Percentiles rank a stretch among this genome's conserved stretches.
These are phyloP conservation scores for Raffaelea albimanens DNA, from an alignment of 2,329 filamentous ascomycete genomes.

Conservation along the genomic window DNA sequence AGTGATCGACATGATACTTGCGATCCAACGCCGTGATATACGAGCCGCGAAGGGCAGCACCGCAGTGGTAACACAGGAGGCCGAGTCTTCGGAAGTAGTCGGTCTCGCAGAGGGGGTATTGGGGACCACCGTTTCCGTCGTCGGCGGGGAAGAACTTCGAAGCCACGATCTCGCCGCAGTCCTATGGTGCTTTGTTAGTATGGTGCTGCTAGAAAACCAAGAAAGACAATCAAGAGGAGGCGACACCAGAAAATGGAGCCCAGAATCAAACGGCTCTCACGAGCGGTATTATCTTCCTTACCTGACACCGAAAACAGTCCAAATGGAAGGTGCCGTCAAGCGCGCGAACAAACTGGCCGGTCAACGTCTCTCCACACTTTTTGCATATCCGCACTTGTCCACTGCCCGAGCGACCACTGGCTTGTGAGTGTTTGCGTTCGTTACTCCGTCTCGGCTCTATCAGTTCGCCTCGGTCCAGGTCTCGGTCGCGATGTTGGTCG, in stretches of 20 bases:
- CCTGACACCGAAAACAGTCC: constrained; percentile 95
- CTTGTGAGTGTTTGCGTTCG: constrained; percentile 37
- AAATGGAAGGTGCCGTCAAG: constrained; percentile 90
- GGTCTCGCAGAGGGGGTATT: constrained; percentile 94
- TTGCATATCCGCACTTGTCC: constrained; percentile 61
- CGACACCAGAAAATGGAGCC: background rate
- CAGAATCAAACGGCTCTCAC: constrained; percentile 7
- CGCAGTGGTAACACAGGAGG: constrained; percentile 84
- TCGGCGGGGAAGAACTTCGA: constrained; percentile 98
- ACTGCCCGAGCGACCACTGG: constrained; percentile 45
- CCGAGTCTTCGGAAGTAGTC: constrained; percentile 94
- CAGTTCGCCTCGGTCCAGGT: constrained; percentile 18
- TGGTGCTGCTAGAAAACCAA: background rate
- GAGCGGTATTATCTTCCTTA: constrained; percentile 36
- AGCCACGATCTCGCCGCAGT: constrained; percentile 92
- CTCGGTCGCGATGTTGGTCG: constrained; percentile 18
- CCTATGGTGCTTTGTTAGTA: constrained; percentile 41
- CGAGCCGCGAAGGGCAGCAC: constrained; percentile 84
- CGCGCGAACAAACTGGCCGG: constrained; percentile 91
- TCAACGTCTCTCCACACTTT: constrained; percentile 80
- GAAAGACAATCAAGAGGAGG: background rate
- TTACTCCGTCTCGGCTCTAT: constrained; percentile 40
- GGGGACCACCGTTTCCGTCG: constrained; percentile 72
- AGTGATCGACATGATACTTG: constrained; percentile 99
- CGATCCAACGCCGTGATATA: constrained; percentile 97